Percentiles rank a stretch among this genome's conserved stretches.
Evolutionary conservation across 176 grass and related monocot genomes (phyloP).

Genomic region (Oryza glumipatula): DNA sequence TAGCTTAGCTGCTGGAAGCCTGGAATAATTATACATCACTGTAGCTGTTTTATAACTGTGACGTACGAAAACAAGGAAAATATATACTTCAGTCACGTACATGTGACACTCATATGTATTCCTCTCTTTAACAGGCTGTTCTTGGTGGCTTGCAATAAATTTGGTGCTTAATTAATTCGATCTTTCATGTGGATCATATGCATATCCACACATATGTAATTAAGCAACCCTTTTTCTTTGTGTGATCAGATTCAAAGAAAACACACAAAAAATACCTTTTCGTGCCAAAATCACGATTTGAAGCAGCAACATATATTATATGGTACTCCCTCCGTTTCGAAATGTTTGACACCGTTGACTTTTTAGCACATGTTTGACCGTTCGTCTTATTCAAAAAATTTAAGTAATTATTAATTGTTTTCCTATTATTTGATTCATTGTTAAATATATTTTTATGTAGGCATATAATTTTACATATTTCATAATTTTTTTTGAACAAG

Average conservation of each 20-base stretch:
- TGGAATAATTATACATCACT: neutral
- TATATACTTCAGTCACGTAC: neutral
- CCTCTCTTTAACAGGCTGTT: neutral
- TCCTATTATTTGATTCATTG: too few relatives aligned
- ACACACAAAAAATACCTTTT: neutral
- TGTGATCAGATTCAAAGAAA: neutral
- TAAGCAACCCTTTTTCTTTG: neutral
- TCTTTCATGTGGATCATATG: constrained; percentile 24
- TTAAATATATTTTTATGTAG: too few relatives aligned
- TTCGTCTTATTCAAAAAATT: too few relatives aligned
- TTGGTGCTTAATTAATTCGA: neutral
- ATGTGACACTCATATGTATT: constrained; percentile 10
- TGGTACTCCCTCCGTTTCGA: too few relatives aligned
- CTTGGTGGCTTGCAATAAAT: constrained; percentile 7
- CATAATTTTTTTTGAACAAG: too few relatives aligned
- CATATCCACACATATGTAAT: neutral
- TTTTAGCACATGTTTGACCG: too few relatives aligned
- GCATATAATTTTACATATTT: too few relatives aligned
- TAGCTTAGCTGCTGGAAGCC: neutral
- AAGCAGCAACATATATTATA: too few relatives aligned
- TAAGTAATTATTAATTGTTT: too few relatives aligned
- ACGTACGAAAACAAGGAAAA: constrained; percentile 23
- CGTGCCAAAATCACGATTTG: neutral
- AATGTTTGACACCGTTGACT: too few relatives aligned
- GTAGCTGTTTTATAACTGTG: neutral